Evolutionary conservation across 305 asterid genomes (phyloP), one percentile per base, ranked within the genome.

Genomic region (Euphrasia arctica): DNA sequence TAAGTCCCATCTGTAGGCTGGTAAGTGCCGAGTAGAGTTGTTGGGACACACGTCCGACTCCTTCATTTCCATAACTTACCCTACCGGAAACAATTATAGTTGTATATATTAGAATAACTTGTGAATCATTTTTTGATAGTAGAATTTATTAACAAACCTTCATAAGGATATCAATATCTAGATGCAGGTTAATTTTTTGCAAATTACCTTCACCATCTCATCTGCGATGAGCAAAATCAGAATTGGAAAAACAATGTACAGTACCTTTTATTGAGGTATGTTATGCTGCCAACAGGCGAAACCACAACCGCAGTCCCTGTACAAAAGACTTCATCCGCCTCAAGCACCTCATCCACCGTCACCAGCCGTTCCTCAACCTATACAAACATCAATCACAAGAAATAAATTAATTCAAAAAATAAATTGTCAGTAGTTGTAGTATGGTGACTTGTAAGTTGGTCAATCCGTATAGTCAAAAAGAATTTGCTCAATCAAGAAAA

Each of bases 231-330:
- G 41, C 12, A 18, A 54, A 65, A 10, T 56, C 49, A 39, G 5
- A 39, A 39, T n/a, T 6, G 22, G 15, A 47, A 18, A 18, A 18
- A 18, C 22, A 2, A 41, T 18, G 32, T 39, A 73, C 4, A 2
- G 34, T 67, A 89, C 98, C 94, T 86, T 81, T 80, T 79, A 72
- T 82, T 79, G 15, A 55, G 80, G 74, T 88, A 82, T 22, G 99
- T 93, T 49, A 93, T 78, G 82, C 97, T 90, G 70, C 99, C 99
- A 6, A 93, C 99, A 31, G 99, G 99, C 47, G 96, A 83, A 50
- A 93, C 79, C 58, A 90, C 99, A 47, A 93, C 97, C 0, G 97
- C 99, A 31, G 99, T 90, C 70, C 99, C 99, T 0, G 96, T 93
- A 70, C 99, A 93, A 70, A 93, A 93, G 28, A 93, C 96, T 78